These are phyloP conservation scores for Yamadazyma kanchanaburiensis DNA, from an alignment of 1,139 yeast genomes.

Conservation along the genomic window DNA sequence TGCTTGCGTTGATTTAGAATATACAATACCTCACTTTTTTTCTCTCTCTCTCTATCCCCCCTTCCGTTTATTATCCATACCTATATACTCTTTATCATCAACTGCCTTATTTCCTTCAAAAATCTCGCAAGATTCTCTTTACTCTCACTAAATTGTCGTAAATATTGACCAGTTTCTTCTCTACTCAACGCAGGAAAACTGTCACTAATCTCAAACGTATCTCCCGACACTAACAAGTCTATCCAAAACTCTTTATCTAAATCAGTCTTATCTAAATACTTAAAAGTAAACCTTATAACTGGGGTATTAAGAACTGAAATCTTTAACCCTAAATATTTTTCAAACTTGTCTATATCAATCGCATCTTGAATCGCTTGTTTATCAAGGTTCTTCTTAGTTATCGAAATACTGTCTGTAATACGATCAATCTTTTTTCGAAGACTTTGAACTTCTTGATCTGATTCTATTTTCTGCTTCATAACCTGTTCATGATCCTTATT, in stretches of 20 bases:
- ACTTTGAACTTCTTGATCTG: constrained; percentile 25
- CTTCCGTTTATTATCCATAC: no score
- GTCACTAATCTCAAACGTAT: constrained; percentile 26
- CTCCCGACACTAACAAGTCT: constrained; percentile 33
- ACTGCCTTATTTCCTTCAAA: constrained; percentile 8
- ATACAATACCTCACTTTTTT: no score
- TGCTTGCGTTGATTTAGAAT: no score
- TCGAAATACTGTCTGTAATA: no score
- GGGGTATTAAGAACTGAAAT: constrained; percentile 39
- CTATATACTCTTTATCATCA: constrained; percentile 8
- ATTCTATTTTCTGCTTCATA: constrained; percentile 16
- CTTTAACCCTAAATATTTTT: constrained; percentile 42
- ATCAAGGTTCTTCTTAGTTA: constrained; percentile 28
- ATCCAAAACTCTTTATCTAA: constrained; percentile 34
- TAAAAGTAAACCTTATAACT: constrained; percentile 35
- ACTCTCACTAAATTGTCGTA: no score
- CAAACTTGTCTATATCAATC: constrained; percentile 40
- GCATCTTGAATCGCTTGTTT: constrained; percentile 31
- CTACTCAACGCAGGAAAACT: constrained; percentile 30
- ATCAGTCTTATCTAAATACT: constrained; percentile 40
- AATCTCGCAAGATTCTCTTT: constrained; percentile 10
- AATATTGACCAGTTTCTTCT: constrained; percentile 15
- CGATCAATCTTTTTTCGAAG: no score
- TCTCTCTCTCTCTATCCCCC: no score
- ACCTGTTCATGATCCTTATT: constrained; percentile 20